Evolutionary conservation across 2,329 filamentous ascomycete genomes (phyloP).

Genomic region (Ophiocordyceps unilateralis): DNA sequence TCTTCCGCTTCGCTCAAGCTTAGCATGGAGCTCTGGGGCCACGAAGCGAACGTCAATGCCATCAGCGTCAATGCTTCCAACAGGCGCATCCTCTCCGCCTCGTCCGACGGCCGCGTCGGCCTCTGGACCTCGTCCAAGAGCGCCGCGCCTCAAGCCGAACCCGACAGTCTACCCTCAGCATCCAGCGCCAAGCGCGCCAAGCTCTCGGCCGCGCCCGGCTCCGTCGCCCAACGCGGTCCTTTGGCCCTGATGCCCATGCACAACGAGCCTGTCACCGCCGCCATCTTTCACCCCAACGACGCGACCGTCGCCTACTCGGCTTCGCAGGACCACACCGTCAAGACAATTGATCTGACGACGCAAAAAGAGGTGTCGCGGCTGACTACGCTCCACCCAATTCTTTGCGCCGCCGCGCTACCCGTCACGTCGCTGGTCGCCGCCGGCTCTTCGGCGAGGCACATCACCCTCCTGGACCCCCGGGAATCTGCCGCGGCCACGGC

Average conservation of each 20-base stretch:
- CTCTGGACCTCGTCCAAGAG: slow-evolving; percentile 74
- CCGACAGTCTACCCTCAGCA: slow-evolving; percentile 48
- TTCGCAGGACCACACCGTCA: slow-evolving; percentile 79
- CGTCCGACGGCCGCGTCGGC: slow-evolving; percentile 67
- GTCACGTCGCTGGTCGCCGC: slow-evolving; percentile 47
- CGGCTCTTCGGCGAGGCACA: slow-evolving; percentile 70
- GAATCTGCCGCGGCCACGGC: slow-evolving; percentile 58
- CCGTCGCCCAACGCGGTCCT: slow-evolving; percentile 57
- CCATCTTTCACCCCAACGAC: slow-evolving; percentile 72
- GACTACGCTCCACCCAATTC: slow-evolving; percentile 66
- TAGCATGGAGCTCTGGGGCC: slow-evolving; percentile 68
- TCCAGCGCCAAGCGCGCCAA: slow-evolving; percentile 65
- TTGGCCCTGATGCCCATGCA: slow-evolving; percentile 58
- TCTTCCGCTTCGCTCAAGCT: slow-evolving; percentile 49
- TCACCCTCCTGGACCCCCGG: slow-evolving; percentile 85
- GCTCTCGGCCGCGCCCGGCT: slow-evolving; percentile 22
- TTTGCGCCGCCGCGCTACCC: slow-evolving; percentile 60
- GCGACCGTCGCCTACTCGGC: slow-evolving; percentile 79
- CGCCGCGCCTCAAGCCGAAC: slow-evolving; percentile 56
- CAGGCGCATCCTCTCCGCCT: slow-evolving; percentile 69
- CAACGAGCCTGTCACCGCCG: slow-evolving; percentile 57
- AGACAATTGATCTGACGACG: slow-evolving; percentile 82
- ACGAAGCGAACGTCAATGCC: slow-evolving; percentile 56
- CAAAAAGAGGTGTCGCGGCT: slow-evolving; percentile 62
- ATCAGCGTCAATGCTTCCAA: slow-evolving; percentile 58